A percentile compares a stretch with the other conserved stretches of the same genome.
Evolutionary conservation across 1,139 yeast genomes (phyloP).

Genomic region (Debaryomyces robertsiae): DNA sequence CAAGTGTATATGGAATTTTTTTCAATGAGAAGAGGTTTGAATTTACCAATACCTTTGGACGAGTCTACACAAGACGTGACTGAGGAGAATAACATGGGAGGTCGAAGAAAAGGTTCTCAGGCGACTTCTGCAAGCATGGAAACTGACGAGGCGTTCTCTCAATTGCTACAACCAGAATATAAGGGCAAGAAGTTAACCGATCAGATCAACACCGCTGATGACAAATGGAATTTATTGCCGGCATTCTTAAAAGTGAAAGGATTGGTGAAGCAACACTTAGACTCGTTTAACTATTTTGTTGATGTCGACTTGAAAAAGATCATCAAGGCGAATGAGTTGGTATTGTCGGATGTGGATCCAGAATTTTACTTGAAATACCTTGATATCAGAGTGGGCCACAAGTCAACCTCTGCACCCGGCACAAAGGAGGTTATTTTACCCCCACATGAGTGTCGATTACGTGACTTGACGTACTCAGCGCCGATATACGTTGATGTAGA

Average conservation of each 20-base stretch:
- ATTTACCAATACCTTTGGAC: neutral
- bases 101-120: constrained; percentile 22
- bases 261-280: constrained; percentile 93
- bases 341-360: constrained; percentile 94
- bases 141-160: constrained; percentile 63
- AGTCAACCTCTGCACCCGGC: constrained; percentile 51
- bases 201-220: constrained; percentile 85
- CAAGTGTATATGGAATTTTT: constrained; percentile 3
- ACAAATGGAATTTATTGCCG: constrained; percentile 94
- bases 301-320: constrained; percentile 92
- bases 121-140: constrained; percentile 14
- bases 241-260: constrained; percentile 96
- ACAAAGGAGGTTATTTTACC: constrained; percentile 70
- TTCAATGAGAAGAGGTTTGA: constrained; percentile 6
- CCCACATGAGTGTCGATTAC: constrained; percentile 94
- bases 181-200: constrained; percentile 87
- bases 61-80: too few species aligned
- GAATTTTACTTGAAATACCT: constrained; percentile 89
- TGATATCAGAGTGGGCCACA: constrained; percentile 87
- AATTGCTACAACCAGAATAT: constrained; percentile 75
- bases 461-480: constrained; percentile 95
- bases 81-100: constrained; percentile 15
- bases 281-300: constrained; percentile 93
- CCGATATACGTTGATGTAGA: constrained; percentile 97
- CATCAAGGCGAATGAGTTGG: constrained; percentile 84